These are phyloP conservation scores for Dovyalis caffra DNA, from an alignment of 345 rosid genomes.

Conservation along the genomic window DNA sequence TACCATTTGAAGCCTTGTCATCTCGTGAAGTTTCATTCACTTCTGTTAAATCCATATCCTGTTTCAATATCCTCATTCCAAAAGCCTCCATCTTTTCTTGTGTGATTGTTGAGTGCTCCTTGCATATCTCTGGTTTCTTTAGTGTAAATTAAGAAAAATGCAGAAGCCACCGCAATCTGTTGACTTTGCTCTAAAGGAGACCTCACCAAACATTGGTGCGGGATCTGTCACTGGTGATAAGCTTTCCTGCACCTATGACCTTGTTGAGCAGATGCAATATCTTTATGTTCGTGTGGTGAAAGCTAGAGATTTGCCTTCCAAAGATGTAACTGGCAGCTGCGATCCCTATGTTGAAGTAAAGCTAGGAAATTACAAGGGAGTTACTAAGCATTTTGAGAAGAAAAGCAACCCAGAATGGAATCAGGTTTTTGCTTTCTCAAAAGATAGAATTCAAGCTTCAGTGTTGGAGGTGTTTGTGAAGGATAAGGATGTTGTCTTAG, in stretches of 20 bases:
- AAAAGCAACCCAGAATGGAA: slow-evolving; percentile 33
- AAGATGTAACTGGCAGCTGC: slow-evolving; percentile 31
- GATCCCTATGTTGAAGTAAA: slow-evolving; percentile 34
- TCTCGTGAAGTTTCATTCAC: background rate
- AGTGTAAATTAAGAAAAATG: slow-evolving; percentile 21
- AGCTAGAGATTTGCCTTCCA: slow-evolving; percentile 28
- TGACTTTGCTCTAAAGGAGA: slow-evolving; percentile 37
- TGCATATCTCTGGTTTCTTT: slow-evolving; percentile 2
- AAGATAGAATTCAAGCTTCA: slow-evolving; percentile 35
- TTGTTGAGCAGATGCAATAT: slow-evolving; percentile 38
- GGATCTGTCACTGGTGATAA: slow-evolving; percentile 25
- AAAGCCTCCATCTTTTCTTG: slow-evolving; percentile 6
- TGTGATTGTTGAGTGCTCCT: background rate
- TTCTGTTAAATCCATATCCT: background rate
- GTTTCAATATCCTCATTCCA: slow-evolving; percentile 13
- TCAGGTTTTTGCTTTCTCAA: slow-evolving; percentile 35
- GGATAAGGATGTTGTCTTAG: slow-evolving; percentile 32
- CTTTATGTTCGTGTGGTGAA: slow-evolving; percentile 33
- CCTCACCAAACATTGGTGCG: slow-evolving; percentile 34
- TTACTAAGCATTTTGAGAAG: slow-evolving; percentile 33
- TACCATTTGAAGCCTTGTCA: background rate
- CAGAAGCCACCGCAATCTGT: slow-evolving; percentile 27
- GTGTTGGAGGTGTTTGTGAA: slow-evolving; percentile 27
- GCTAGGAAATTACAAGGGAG: slow-evolving; percentile 34
- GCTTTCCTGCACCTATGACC: slow-evolving; percentile 35